phyloP scores from a whole-genome alignment of 306 rosid genomes.

The Glycine latifolia region DNA sequence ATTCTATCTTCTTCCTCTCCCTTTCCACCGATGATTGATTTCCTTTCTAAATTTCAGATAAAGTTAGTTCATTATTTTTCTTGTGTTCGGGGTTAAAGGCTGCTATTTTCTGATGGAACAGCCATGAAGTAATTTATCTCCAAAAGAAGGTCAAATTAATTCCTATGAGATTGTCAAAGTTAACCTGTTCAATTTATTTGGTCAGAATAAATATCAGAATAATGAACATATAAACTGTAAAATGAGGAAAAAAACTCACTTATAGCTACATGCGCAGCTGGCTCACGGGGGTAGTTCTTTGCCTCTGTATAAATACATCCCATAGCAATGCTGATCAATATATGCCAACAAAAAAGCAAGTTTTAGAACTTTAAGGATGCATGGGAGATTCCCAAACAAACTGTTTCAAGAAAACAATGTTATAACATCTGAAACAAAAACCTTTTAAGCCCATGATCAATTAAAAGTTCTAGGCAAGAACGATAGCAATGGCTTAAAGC shows the following conservation, averaged over 20 bases:
- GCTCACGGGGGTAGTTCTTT: conserved; percentile 98
- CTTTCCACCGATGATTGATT: not conserved
- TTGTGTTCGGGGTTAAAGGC: conserved; percentile 16
- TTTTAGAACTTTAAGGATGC: conserved; percentile 41
- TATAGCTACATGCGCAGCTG: conserved; percentile 99
- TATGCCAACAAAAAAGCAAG: conserved; percentile 43
- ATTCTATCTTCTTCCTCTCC: conserved; percentile 12
- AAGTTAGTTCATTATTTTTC: conserved; percentile 25
- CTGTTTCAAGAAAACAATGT: conserved; percentile 34
- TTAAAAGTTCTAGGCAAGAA: conserved; percentile 94
- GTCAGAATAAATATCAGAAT: conserved; percentile 31
- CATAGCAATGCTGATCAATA: conserved; percentile 81
- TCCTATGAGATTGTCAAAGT: conserved; percentile 35
- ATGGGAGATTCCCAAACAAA: conserved; percentile 32
- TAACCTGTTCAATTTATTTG: conserved; percentile 36
- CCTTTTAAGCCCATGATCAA: conserved; percentile 90
- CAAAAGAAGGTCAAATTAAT: conserved; percentile 31
- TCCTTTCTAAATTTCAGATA: not conserved
- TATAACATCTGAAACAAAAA: conserved; percentile 47
- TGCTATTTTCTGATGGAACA: conserved; percentile 28
- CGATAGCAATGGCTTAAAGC: conserved; percentile 99
- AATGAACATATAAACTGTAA: conserved; percentile 41
- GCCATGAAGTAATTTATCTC: conserved; percentile 23
- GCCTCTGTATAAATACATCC: conserved; percentile 93
- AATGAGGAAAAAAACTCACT: conserved; percentile 67